A percentile compares a stretch with the other conserved stretches of the same genome.
These are phyloP conservation scores for Tetraselmis striata DNA, from an alignment of 139 green algal genomes.

Conservation along the genomic window DNA sequence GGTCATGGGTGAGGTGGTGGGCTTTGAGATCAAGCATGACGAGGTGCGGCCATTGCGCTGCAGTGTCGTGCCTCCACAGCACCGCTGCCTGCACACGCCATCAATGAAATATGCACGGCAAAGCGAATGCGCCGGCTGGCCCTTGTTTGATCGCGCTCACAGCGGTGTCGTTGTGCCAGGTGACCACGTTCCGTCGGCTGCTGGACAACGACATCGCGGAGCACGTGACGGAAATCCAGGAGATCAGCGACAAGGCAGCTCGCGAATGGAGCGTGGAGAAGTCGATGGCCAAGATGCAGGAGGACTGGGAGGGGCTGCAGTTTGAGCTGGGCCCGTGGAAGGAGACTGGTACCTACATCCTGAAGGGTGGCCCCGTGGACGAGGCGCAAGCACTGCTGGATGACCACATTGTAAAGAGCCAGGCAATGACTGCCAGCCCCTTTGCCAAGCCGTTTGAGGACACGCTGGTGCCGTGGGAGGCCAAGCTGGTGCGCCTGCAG, in stretches of 20 bases:
- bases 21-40: conserved; percentile 61
- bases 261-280: conserved; percentile 52
- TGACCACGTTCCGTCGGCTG: conserved; percentile 49
- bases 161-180: conserved; percentile 1
- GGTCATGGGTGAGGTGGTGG: conserved; percentile 49
- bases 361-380: conserved; percentile 60
- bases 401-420: conserved; percentile 68
- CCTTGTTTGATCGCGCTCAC: too few species aligned
- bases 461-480: conserved; percentile 53
- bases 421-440: conserved; percentile 52
- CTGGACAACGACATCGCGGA: conserved; percentile 56
- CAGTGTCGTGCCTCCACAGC: too few species aligned
- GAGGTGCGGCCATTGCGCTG: too few species aligned
- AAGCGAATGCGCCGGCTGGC: too few species aligned
- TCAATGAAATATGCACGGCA: too few species aligned
- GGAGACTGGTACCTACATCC: conserved; percentile 52
- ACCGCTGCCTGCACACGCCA: too few species aligned
- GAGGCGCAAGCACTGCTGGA: conserved; percentile 72
- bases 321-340: conserved; percentile 65
- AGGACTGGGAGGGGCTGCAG: conserved; percentile 42
- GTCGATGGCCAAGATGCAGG: conserved; percentile 41
- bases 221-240: conserved; percentile 32
- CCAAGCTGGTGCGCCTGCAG: conserved; percentile 53
- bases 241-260: conserved; percentile 36
- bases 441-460: conserved; percentile 53